Evolutionary conservation across 2,329 filamentous ascomycete species (phyloP), one percentile per base, ranked within the genome.

Genomic region (Cladosporium phlei): DNA sequence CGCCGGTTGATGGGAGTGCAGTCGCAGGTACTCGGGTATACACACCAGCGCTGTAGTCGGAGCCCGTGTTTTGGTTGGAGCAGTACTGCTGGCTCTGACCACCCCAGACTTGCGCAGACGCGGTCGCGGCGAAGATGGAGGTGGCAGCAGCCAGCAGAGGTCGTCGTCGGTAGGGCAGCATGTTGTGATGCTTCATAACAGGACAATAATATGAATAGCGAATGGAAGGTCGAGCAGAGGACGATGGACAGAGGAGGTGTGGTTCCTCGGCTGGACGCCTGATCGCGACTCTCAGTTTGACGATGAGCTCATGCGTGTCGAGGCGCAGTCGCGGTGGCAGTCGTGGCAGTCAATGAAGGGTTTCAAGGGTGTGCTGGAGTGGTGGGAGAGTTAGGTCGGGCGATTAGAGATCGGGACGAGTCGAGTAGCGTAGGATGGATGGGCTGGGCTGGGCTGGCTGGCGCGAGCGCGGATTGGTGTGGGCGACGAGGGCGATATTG

Each of bases 1-100:
- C 17, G 14, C 24, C 17, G 21, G 20, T 25, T 21, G 17, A 10
- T 34, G 5, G 21, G 19, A n/a, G 32, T 20, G 30, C 22, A 7
- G 9, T 6, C 5, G 11, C 20, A 16, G 27, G 6, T n/a, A 10
- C 42, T 1, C 9, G 16, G 4, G 19, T 9, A 32, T n/a, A 57
- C 66, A 56, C 59, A 72, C 70, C 63, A 38, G 54, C 52, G 29
- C 52, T 52, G 38, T 56, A 60, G 48, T 57, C 59, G 5, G 64
- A 63, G 7, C 62, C 66, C 12, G 66, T 66, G 53, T 74, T 75
- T 40, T 72, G 60, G 30, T 58, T 65, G 5, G 72, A 73, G 58
- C 72, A 75, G 55, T 72, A 73, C 35, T 53, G 35, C 48, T 66
- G 62, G 10, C 61, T 56, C 21, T 66, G 54, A 12, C 51, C 59